Conservation (phyloP, 106 monocot species). For the Apostasia shenzhenica region DNA sequence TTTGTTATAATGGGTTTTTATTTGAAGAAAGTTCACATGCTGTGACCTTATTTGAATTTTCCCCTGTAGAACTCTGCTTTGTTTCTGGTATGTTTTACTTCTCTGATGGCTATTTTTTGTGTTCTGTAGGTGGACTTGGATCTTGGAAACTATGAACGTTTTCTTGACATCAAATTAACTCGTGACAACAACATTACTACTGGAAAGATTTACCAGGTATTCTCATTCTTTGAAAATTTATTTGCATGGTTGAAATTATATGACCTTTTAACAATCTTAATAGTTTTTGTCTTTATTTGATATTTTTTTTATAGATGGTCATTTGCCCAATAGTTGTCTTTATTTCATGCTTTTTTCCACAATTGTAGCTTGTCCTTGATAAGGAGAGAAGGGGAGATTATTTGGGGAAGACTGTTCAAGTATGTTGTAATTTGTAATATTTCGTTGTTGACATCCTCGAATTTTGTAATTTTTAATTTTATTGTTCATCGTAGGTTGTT, state of each 20-base stretch:
- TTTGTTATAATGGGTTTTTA: background rate
- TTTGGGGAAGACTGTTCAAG: constrained; percentile 73
- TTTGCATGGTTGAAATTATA: background rate
- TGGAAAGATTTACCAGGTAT: constrained; percentile 74
- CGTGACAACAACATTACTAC: constrained; percentile 68
- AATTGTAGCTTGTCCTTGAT: constrained; percentile 50
- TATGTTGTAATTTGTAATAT: constrained; percentile 1
- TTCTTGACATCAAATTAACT: constrained; percentile 51
- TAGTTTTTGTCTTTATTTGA: background rate
- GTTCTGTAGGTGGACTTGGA: constrained; percentile 60
- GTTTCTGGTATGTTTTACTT: background rate
- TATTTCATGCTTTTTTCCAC: constrained; percentile 6
- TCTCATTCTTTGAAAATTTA: background rate
- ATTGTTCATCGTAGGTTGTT: constrained; percentile 42
- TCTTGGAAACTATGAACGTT: constrained; percentile 67
- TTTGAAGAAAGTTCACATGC: background rate
- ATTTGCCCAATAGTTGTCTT: background rate
- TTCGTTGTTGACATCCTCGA: background rate
- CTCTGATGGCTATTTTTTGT: background rate
- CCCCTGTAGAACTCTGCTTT: background rate
- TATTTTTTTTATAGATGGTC: background rate
- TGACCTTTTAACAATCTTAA: background rate
- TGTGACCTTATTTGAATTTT: background rate
- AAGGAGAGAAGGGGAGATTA: constrained; percentile 75
- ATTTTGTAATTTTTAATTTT: background rate